phyloP scores from a whole-genome alignment of 2,329 filamentous ascomycete genomes.

The Daldinia sp. region DNA sequence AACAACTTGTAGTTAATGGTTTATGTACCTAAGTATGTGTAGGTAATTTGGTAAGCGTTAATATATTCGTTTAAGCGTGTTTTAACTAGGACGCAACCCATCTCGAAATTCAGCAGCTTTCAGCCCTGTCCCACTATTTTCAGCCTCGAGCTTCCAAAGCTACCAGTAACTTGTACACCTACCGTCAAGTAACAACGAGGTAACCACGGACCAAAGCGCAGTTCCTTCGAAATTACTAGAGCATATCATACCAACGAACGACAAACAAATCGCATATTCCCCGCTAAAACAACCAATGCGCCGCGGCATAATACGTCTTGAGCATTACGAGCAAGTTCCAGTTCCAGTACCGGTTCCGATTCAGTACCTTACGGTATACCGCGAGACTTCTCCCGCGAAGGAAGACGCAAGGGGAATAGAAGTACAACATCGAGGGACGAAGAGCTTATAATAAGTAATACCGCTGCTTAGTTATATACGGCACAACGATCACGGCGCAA shows the following conservation, averaged over 20 bases:
- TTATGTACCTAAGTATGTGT: too few relatives aligned
- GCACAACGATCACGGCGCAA: too few relatives aligned
- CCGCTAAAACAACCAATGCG: conserved; percentile 22
- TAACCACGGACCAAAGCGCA: neutral
- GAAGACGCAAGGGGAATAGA: neutral
- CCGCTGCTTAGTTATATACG: neutral
- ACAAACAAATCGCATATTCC: too few relatives aligned
- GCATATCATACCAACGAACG: neutral
- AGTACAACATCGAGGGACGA: neutral
- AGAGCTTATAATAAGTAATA: neutral
- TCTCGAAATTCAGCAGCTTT: conserved; percentile 12
- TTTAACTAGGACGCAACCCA: neutral
- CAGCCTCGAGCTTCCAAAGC: conserved; percentile 32
- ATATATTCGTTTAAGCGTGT: neutral
- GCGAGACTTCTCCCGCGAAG: neutral
- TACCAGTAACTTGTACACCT: conserved; percentile 6
- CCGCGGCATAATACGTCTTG: conserved; percentile 14
- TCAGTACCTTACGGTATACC: neutral
- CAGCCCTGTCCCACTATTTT: conserved; percentile 36
- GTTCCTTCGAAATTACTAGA: neutral
- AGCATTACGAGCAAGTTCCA: neutral
- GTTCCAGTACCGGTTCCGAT: neutral
- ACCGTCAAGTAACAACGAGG: neutral
- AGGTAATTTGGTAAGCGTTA: neutral
- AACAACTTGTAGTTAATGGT: too few relatives aligned